A percentile compares a stretch with the other conserved stretches of the same genome.
phyloP scores from a whole-genome alignment of 2,329 filamentous ascomycete species.

The Penicillium sp. region DNA sequence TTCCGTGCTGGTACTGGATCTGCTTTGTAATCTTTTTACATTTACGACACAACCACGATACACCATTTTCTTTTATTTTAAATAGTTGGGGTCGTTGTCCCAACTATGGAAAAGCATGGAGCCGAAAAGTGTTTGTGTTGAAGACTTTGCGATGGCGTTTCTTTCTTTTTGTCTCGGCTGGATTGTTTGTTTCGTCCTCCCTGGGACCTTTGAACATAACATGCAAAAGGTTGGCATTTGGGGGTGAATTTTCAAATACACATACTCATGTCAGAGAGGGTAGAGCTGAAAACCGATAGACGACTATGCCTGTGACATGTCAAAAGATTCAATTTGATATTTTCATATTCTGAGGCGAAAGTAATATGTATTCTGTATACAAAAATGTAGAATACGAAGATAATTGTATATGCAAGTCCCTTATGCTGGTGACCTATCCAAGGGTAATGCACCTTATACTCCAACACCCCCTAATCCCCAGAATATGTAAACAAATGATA shows the following conservation, averaged over 20 bases:
- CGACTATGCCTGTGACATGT: not conserved
- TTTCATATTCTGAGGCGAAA: not conserved
- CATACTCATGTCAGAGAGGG: not conserved
- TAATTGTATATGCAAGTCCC: not conserved
- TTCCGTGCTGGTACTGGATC: conserved; percentile 9
- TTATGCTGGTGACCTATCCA: not conserved
- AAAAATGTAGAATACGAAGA: not conserved
- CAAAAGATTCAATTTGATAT: not conserved
- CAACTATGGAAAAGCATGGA: not conserved
- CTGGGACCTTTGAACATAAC: not conserved
- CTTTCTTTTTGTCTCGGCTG: not conserved
- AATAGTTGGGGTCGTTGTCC: not conserved
- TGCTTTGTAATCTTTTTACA: not conserved
- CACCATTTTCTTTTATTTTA: not conserved
- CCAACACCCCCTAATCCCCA: not conserved
- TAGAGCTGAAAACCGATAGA: not conserved
- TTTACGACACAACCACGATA: not conserved
- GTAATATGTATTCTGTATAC: not conserved
- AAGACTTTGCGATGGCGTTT: not conserved
- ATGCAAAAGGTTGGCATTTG: not conserved
- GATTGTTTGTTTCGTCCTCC: conserved; percentile 1
- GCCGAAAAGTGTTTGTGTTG: not conserved
- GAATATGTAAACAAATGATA: not conserved
- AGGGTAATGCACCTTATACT: not conserved
- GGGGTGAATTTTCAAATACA: not conserved